Evolutionary conservation across 192 early-diverging fungal species (phyloP).

Genomic region (Umbelopsis vinacea): DNA sequence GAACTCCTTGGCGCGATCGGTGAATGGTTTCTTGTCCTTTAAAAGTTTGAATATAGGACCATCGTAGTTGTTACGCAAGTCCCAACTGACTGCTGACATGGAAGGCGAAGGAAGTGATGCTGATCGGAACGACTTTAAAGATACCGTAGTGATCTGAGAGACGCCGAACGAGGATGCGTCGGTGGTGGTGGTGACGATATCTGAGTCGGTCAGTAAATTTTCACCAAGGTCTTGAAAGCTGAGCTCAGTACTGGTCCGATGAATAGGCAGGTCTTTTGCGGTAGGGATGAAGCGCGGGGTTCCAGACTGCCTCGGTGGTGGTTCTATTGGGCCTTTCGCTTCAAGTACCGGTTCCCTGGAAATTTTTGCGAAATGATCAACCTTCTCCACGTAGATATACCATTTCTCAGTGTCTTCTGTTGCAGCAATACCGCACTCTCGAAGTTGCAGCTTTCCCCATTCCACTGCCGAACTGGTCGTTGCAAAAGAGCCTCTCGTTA

Average conservation of each 20-base stretch:
- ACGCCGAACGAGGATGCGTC: constrained; percentile 4
- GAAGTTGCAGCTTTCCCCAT: constrained; percentile 5
- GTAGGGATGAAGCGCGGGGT: background rate
- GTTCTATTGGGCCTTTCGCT: background rate
- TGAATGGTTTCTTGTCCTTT: background rate
- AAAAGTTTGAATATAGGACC: constrained; percentile 2
- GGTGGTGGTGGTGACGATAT: background rate
- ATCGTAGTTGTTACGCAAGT: background rate
- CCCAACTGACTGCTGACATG: background rate
- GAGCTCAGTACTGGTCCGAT: background rate
- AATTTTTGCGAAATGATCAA: constrained; percentile 1
- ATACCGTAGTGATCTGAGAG: background rate
- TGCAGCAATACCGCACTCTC: background rate
- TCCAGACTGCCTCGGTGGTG: background rate
- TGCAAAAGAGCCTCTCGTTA: background rate
- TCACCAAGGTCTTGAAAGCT: background rate
- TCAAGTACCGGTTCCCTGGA: background rate
- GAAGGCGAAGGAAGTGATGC: constrained; percentile 5
- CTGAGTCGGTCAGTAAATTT: background rate
- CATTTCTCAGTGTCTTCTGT: constrained; percentile 2
- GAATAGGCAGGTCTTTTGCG: background rate
- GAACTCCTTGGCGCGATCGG: background rate
- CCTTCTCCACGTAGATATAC: background rate
- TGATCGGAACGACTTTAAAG: constrained; percentile 7
- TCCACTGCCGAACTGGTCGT: background rate